Percentiles rank a stretch among this genome's conserved stretches.
These are phyloP conservation scores for Clathrus columnatus DNA, from an alignment of 768 basidiomycete species.

Conservation along the genomic window DNA sequence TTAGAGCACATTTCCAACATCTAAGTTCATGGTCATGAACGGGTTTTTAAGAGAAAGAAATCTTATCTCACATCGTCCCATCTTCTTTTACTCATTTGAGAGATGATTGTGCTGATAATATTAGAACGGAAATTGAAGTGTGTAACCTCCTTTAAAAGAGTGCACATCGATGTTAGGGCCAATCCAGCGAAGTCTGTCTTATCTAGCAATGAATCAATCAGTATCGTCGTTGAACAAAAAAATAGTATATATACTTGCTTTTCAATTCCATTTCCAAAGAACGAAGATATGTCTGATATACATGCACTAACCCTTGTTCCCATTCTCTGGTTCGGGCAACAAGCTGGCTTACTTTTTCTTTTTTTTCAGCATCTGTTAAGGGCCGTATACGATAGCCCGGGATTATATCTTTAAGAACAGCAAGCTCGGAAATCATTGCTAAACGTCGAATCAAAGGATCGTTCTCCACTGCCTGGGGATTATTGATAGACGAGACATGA, in stretches of 20 bases:
- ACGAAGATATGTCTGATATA: conserved; percentile 85
- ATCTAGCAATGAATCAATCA: conserved; percentile 32
- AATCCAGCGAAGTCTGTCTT: conserved; percentile 58
- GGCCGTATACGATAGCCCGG: conserved; percentile 93
- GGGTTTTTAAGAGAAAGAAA: neutral
- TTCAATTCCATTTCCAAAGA: conserved; percentile 81
- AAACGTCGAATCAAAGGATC: conserved; percentile 79
- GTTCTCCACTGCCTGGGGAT: conserved; percentile 64
- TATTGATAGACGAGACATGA: conserved; percentile 61
- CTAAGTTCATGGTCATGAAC: conserved; percentile 31
- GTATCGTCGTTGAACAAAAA: conserved; percentile 8
- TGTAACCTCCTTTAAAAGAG: conserved; percentile 68
- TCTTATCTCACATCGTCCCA: conserved; percentile 81
- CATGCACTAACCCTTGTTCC: conserved; percentile 85
- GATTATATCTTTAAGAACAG: conserved; percentile 92
- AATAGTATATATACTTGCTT: conserved; percentile 45
- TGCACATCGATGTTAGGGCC: conserved; percentile 81
- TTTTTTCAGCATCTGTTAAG: conserved; percentile 82
- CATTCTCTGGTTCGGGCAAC: conserved; percentile 86
- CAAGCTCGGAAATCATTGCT: conserved; percentile 81
- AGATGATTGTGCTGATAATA: conserved; percentile 81
- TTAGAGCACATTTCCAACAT: conserved; percentile 78
- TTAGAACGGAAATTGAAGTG: conserved; percentile 97
- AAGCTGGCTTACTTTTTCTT: conserved; percentile 90
- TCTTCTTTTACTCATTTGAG: conserved; percentile 70